Percentiles rank a stretch among this genome's conserved stretches.
These are phyloP conservation scores for Lactarius tabidus DNA, from an alignment of 768 basidiomycete genomes.

Conservation along the genomic window DNA sequence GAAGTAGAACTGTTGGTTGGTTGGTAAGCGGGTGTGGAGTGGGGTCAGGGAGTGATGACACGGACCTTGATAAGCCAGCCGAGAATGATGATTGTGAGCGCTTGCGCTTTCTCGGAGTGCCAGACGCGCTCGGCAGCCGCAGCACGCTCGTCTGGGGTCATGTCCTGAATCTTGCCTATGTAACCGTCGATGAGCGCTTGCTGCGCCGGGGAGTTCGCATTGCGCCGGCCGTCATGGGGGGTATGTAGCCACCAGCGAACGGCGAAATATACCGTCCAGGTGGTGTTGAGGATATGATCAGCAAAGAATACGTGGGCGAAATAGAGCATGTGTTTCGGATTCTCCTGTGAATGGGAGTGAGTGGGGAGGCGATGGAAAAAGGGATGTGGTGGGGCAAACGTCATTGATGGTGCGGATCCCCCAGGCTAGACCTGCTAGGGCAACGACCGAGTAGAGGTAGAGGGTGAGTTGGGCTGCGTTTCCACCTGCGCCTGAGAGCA, in stretches of 20 bases:
- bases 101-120: slow-evolving; percentile 84
- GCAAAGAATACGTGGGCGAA: slow-evolving; percentile 90
- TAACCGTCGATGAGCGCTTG: slow-evolving; percentile 67
- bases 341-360: slow-evolving; percentile 58
- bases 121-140: slow-evolving; percentile 78
- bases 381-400: slow-evolving; percentile 45
- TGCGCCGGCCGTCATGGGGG: slow-evolving; percentile 83
- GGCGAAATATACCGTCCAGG: slow-evolving; percentile 91
- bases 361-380: slow-evolving; percentile 14
- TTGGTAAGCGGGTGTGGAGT: neutral
- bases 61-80: slow-evolving; percentile 87
- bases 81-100: slow-evolving; percentile 66
- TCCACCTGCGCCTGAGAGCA: slow-evolving; percentile 87
- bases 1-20: slow-evolving; percentile 72
- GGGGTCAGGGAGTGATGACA: neutral
- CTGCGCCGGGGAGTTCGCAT: slow-evolving; percentile 84
- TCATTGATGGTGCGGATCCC: slow-evolving; percentile 81
- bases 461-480: slow-evolving; percentile 88
- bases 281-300: slow-evolving; percentile 86
- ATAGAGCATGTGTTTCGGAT: slow-evolving; percentile 76
- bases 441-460: slow-evolving; percentile 88
- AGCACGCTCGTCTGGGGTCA: slow-evolving; percentile 63
- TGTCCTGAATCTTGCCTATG: slow-evolving; percentile 39
- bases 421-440: slow-evolving; percentile 78
- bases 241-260: slow-evolving; percentile 88